Evolutionary conservation across 352 stramenopile species (phyloP).

Genomic region (Globisporangium irregulare): DNA sequence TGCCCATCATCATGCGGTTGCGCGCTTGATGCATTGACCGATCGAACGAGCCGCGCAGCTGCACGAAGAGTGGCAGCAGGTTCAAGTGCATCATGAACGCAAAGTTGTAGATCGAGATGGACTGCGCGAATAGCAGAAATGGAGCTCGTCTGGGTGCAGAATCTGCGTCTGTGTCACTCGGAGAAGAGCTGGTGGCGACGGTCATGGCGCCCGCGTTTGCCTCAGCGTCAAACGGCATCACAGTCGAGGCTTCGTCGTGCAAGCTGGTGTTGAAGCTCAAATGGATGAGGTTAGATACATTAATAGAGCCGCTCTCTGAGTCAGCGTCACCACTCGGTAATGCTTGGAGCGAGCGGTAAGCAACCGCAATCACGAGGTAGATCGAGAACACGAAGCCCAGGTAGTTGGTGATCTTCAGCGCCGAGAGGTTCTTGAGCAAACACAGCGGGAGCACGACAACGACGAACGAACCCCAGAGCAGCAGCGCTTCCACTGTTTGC

Average conservation of each 20-base stretch:
- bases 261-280: neutral
- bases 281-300: neutral
- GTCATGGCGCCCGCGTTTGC: neutral
- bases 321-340: neutral
- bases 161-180: neutral
- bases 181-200: neutral
- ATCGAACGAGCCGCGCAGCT: neutral
- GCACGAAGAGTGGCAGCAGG: neutral
- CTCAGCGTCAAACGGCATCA: neutral
- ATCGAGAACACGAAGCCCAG: neutral
- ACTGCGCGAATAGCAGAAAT: neutral
- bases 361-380: neutral
- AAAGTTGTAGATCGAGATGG: neutral
- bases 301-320: neutral
- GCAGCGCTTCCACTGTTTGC: neutral
- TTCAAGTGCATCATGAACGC: slow-evolving; percentile 1
- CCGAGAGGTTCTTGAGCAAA: neutral
- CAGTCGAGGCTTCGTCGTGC: neutral
- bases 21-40: neutral
- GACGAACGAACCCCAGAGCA: neutral
- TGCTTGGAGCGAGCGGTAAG: neutral
- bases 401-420: slow-evolving; percentile 1
- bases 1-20: neutral
- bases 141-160: neutral
- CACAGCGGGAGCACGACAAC: neutral